phyloP scores from a whole-genome alignment of 345 rosid species.

The Arabis alpina region DNA sequence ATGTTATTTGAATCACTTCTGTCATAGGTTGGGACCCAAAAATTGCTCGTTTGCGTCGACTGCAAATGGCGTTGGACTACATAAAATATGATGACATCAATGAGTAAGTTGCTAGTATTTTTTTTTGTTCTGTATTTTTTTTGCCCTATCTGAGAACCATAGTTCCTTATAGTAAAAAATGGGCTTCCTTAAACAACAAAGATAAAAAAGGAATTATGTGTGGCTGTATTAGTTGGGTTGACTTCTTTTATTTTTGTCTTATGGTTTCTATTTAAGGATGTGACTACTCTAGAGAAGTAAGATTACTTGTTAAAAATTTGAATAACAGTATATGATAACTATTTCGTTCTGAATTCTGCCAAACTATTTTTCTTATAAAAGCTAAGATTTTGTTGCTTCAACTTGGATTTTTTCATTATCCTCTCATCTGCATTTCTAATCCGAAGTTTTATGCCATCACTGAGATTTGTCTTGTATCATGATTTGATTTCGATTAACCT shows the following conservation, averaged over 20 bases:
- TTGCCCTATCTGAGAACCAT: conserved; percentile 20
- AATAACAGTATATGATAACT: conserved; percentile 15
- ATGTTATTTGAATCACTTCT: conserved; percentile 38
- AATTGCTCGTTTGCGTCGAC: conserved; percentile 74
- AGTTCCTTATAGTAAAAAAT: background rate
- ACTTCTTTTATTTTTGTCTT: conserved; percentile 8
- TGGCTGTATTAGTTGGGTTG: conserved; percentile 28
- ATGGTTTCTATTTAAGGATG: conserved; percentile 30
- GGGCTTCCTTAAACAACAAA: conserved; percentile 9
- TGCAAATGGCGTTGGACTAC: conserved; percentile 84
- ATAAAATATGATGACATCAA: conserved; percentile 85
- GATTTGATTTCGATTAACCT: conserved; percentile 16
- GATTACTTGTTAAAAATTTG: conserved; percentile 16
- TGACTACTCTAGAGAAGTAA: conserved; percentile 10
- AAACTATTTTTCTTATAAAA: background rate
- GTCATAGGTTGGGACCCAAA: conserved; percentile 86
- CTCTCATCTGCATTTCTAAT: conserved; percentile 17
- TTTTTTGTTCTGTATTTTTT: conserved; percentile 15
- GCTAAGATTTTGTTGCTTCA: conserved; percentile 2
- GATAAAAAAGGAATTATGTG: background rate
- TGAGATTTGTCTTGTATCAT: conserved; percentile 19
- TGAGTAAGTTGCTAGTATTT: conserved; percentile 57
- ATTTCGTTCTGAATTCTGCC: conserved; percentile 26
- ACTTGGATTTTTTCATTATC: conserved; percentile 20
- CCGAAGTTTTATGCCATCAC: conserved; percentile 14